These are phyloP conservation scores for Backusella luteola DNA, from an alignment of 192 early-diverging fungal species.

Conservation along the genomic window DNA sequence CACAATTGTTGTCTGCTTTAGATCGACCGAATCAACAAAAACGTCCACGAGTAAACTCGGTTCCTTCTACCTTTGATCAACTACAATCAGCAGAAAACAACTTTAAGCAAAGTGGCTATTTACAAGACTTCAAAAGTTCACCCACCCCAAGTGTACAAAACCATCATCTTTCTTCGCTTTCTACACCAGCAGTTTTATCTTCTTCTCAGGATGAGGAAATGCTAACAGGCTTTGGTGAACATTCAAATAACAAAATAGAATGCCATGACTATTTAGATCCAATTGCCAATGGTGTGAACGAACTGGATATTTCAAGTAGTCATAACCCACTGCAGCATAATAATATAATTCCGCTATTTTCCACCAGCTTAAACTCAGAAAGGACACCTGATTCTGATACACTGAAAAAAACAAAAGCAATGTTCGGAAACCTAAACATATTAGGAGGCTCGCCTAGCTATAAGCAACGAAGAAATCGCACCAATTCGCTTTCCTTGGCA, in stretches of 20 bases:
- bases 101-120: neutral
- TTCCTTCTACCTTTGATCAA: constrained; percentile 21
- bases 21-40: neutral
- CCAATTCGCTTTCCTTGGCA: constrained; percentile 36
- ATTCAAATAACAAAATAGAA: neutral
- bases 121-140: neutral
- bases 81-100: constrained; percentile 1
- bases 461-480: constrained; percentile 67
- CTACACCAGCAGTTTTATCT: neutral
- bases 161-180: neutral
- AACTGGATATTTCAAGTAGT: constrained; percentile 7
- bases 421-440: constrained; percentile 59
- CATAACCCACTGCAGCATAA: constrained; percentile 9
- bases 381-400: constrained; percentile 30
- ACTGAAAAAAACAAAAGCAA: constrained; percentile 21
- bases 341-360: constrained; percentile 18
- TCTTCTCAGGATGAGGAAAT: neutral
- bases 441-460: constrained; percentile 70
- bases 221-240: neutral
- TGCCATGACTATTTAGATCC: constrained; percentile 6
- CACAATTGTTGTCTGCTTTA: neutral
- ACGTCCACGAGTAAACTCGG: constrained; percentile 26
- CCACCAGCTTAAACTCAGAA: neutral
- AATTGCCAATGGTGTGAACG: constrained; percentile 16
- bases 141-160: neutral